These are phyloP conservation scores for Quercus suber DNA, from an alignment of 306 rosid genomes.

Conservation along the genomic window DNA sequence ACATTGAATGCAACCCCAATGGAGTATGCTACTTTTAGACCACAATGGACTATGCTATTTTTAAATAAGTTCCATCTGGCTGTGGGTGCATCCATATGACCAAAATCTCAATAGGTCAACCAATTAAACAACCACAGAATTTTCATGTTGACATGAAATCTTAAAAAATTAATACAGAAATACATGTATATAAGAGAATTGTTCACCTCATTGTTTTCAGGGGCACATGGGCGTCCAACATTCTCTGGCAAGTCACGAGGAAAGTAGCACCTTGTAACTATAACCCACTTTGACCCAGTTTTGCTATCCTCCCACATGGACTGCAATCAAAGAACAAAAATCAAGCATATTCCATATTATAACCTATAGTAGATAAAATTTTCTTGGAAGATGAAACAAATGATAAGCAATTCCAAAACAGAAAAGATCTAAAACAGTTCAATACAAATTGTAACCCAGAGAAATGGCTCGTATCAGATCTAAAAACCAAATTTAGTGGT, in stretches of 20 bases:
- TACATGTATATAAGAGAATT: neutral
- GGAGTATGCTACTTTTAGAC: neutral
- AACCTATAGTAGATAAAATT: constrained; percentile 6
- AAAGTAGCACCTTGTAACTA: constrained; percentile 68
- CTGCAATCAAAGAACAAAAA: constrained; percentile 46
- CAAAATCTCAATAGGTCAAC: neutral
- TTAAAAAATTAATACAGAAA: neutral
- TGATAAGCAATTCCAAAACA: neutral
- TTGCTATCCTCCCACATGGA: constrained; percentile 85
- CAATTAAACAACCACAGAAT: constrained; percentile 14
- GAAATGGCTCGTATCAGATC: neutral
- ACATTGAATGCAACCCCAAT: neutral
- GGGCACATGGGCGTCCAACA: constrained; percentile 55
- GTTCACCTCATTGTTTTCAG: constrained; percentile 89
- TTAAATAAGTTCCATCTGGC: neutral
- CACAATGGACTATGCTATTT: neutral
- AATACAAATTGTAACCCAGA: neutral
- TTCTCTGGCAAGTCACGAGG: constrained; percentile 82
- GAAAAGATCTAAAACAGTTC: neutral
- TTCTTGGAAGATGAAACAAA: constrained; percentile 17
- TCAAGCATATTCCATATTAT: constrained; percentile 5
- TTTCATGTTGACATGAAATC: neutral
- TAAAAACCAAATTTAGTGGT: neutral
- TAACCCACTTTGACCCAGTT: constrained; percentile 70
- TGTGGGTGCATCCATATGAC: neutral